Evolutionary conservation across 1,284 basidiomycete species (phyloP), one percentile per base, ranked within the genome.

Genomic region (Papiliotrema laurentii): DNA sequence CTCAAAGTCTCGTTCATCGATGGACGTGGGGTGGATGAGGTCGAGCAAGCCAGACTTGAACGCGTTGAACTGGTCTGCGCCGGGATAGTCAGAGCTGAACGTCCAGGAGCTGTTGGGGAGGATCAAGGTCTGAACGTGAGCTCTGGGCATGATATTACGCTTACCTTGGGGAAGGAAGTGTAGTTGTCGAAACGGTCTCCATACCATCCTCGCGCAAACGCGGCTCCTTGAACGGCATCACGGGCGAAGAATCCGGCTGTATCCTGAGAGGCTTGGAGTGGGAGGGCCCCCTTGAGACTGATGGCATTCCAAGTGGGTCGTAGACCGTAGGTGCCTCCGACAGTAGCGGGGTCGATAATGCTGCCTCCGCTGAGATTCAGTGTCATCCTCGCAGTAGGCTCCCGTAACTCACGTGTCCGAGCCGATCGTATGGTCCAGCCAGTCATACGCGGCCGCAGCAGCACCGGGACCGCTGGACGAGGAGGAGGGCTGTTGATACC

Each of bases 401-500:
- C n/a, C 4, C 7, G 11, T 11, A 13, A 50, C 55, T 45, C 42
- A 53, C 51, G 76, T 77, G 46, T 77, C 76, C 40, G 68, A 71
- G 1, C 76, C 76, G 21, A 78, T 69, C 10, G 73, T 68, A 33
- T 70, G 62, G 56, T 77, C 76, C 16, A 77, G 56, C 70, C 73
- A 78, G 39, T 51, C 56, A 40, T 77, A 76, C 1, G 76, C 69
- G 1, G 65, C 71, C 16, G 72, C 63, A 22, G 70, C 63, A n/a
- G 75, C 65, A 1, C 74, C 76, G 1, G 74, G 68, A 1, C 76
- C 76, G 6, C 73, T 73, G 2, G 75, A 76, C 10, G 74, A 75
- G 21, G 73, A 73, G 39, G 72, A 72, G 16, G 75, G 74, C 47
- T 76, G 75, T 50, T 73, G 73, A 55, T 80, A 77, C 0, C 79